Conservation (phyloP, 768 basidiomycete genomes). For the Agrocybe pediades region DNA sequence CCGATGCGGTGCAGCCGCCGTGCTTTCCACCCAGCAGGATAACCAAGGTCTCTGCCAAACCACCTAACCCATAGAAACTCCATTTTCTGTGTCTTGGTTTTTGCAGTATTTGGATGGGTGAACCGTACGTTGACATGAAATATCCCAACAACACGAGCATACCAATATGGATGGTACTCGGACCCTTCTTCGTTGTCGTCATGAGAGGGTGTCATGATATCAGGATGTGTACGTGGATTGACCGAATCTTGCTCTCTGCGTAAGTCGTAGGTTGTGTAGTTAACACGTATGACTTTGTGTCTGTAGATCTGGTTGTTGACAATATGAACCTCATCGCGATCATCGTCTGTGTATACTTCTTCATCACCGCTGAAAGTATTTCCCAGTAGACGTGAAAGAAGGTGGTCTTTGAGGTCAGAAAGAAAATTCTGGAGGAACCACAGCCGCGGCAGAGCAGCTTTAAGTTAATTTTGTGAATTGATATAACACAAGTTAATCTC, state of each 20-base stretch:
- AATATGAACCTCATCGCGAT: background rate
- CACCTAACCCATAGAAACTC: slow-evolving; percentile 31
- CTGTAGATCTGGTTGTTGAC: slow-evolving; percentile 6
- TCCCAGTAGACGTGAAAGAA: background rate
- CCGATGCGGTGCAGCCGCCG: slow-evolving; percentile 23
- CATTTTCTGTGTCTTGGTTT: slow-evolving; percentile 10
- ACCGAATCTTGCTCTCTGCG: slow-evolving; percentile 41
- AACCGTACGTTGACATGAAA: slow-evolving; percentile 25
- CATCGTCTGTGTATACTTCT: background rate
- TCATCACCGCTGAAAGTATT: background rate
- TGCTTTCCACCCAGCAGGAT: slow-evolving; percentile 11
- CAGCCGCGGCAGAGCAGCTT: no score
- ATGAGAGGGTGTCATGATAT: slow-evolving; percentile 35
- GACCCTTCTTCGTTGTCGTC: background rate
- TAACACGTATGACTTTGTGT: slow-evolving; percentile 26
- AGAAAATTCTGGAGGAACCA: background rate
- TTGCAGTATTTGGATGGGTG: slow-evolving; percentile 1
- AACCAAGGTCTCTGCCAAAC: slow-evolving; percentile 13
- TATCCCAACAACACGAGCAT: slow-evolving; percentile 28
- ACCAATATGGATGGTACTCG: slow-evolving; percentile 33
- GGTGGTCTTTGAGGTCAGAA: background rate
- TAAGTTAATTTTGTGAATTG: background rate
- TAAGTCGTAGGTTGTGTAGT: slow-evolving; percentile 36
- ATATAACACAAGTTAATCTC: background rate
- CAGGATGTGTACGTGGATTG: slow-evolving; percentile 34